Conservation (phyloP, 108 stramenopile species). For the Epipyxis sp. region DNA sequence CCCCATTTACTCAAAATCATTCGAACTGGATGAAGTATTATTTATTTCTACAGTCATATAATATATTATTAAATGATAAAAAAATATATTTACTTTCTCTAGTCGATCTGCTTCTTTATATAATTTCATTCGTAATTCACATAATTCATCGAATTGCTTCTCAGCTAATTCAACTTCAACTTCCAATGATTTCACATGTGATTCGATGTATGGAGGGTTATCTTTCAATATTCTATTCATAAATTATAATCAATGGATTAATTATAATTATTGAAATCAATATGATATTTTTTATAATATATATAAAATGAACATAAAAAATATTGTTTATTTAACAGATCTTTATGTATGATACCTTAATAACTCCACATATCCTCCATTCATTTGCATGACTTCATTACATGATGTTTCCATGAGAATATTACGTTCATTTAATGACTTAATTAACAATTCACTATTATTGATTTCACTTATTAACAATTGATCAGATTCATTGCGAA, state of each 20-base stretch:
- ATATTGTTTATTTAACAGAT: too few species aligned
- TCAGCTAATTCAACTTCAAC: constrained; percentile 13
- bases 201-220: constrained; percentile 22
- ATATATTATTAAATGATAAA: too few species aligned
- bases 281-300: too few species aligned
- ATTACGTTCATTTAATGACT: constrained; percentile 7
- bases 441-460: background rate
- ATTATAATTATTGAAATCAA: too few species aligned
- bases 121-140: background rate
- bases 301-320: too few species aligned
- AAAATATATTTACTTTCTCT: background rate
- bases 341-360: too few species aligned
- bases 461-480: background rate
- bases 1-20: too few species aligned
- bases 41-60: too few species aligned
- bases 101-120: background rate
- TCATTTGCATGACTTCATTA: background rate
- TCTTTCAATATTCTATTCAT: background rate
- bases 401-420: background rate
- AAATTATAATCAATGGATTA: too few species aligned
- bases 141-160: constrained; percentile 18
- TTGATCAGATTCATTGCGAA: background rate
- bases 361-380: constrained; percentile 15
- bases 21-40: too few species aligned
- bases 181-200: constrained; percentile 12